Evolutionary conservation across 2,329 filamentous ascomycete genomes (phyloP).

Genomic region (Trematosphaeria pertusa): DNA sequence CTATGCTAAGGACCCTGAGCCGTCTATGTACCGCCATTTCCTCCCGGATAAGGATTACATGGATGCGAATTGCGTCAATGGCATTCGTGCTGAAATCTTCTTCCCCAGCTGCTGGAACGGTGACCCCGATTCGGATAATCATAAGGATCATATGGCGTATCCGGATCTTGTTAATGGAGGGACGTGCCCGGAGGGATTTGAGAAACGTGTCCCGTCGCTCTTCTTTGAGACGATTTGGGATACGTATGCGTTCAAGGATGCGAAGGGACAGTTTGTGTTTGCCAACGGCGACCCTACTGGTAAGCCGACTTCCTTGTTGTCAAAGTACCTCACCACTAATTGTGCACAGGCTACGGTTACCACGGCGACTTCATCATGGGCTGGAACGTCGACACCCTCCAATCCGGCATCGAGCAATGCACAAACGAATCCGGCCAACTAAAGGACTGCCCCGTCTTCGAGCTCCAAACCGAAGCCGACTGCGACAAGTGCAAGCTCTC

Average conservation of each 20-base stretch:
- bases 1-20: conserved; percentile 71
- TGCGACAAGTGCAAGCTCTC: conserved; percentile 67
- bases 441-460: conserved; percentile 77
- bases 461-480: conserved; percentile 65
- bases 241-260: conserved; percentile 58
- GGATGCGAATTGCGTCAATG: conserved; percentile 81
- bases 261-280: conserved; percentile 68
- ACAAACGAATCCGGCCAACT: conserved; percentile 74
- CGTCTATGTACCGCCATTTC: conserved; percentile 80
- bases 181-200: conserved; percentile 62
- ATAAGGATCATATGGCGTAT: conserved; percentile 70
- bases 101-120: conserved; percentile 81
- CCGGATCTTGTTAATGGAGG: conserved; percentile 62
- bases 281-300: conserved; percentile 77
- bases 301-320: conserved; percentile 53
- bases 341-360: conserved; percentile 66
- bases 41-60: conserved; percentile 81
- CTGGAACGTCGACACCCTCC: conserved; percentile 72
- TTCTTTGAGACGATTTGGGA: conserved; percentile 67
- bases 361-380: conserved; percentile 76
- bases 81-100: conserved; percentile 74
- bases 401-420: conserved; percentile 74
- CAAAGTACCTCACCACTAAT: conserved; percentile 20
- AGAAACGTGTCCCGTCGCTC: conserved; percentile 63
- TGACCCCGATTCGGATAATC: conserved; percentile 62